Base-by-base conservation (phyloP, 1,284 basidiomycete genomes). In the Trametes polyzona region DNA sequence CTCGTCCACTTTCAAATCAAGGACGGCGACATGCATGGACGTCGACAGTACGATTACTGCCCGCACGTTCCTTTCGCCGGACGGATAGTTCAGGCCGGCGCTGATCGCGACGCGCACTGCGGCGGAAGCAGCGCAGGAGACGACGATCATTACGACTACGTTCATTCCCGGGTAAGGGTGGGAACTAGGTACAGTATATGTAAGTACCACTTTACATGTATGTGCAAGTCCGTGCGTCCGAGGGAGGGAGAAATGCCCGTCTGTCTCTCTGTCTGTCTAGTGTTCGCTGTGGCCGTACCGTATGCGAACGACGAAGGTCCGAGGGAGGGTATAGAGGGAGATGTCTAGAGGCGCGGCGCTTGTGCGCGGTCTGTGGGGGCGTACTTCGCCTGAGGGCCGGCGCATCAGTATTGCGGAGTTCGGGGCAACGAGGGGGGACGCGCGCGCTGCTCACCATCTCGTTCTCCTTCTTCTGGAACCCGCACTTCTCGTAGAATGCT, bases 401-500 rank as follows among this genome's bases (percentile, higher is more conserved):
- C 43, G 27, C 27, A 47, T 56, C 14, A 56, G 48, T n/a, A 39
- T 24, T 16, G 24, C n/a, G 26, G 14, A 17, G 46, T 37, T 6
- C 7, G 30, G 40, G 40, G 5, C 9, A 51, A 26, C 8, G 30
- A n/a, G 6, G 10, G 7, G 33, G 33, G 27, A 24, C 2, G 16
- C n/a, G n/a, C n/a, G n/a, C 29, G 47, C 36, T 19, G 71, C 76
- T 46, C 63, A 86, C 94, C 94, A 96, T 97, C 74, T 96, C 92
- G 67, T 83, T 87, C 74, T 95, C 93, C 75, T 93, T 95, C 77
- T 87, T 88, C 71, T 83, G 80, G 68, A 84, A 96, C 32, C 95
- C 96, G 72, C 96, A 99, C 76, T 98, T 98, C 75, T 94, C 82
- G 74, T 99, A 99, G 78, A 99, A 99, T 0, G 93, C 94, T 96